These are phyloP conservation scores for Hydnomerulius pinastri DNA, from an alignment of 768 basidiomycete species.

Conservation along the genomic window DNA sequence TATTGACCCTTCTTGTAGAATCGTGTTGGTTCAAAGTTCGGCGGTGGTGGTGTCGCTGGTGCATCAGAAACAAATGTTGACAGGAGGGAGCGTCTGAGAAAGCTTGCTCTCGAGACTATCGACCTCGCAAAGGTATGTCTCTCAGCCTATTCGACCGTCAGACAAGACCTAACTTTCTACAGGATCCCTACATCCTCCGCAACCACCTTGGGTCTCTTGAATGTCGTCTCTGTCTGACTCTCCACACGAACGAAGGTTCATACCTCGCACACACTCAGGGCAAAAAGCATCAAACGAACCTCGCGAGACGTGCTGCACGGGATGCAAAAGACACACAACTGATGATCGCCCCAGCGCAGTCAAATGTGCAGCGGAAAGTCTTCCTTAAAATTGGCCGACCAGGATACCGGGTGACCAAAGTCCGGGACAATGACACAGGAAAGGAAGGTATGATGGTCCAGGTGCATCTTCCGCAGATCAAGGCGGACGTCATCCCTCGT, in stretches of 20 bases:
- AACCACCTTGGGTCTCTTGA: slow-evolving; percentile 98
- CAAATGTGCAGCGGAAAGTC: slow-evolving; percentile 83
- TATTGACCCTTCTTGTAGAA: slow-evolving; percentile 53
- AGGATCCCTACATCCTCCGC: slow-evolving; percentile 98
- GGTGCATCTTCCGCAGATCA: slow-evolving; percentile 94
- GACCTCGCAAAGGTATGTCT: slow-evolving; percentile 88
- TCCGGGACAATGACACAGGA: slow-evolving; percentile 85
- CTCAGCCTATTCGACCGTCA: neutral
- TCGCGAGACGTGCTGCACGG: slow-evolving; percentile 94
- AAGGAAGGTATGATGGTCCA: slow-evolving; percentile 98
- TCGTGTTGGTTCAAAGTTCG: slow-evolving; percentile 94
- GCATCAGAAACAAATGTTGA: slow-evolving; percentile 95
- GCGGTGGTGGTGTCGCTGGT: slow-evolving; percentile 94
- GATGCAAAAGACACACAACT: slow-evolving; percentile 94
- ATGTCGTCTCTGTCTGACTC: slow-evolving; percentile 95
- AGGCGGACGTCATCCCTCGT: slow-evolving; percentile 78
- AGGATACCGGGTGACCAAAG: slow-evolving; percentile 95
- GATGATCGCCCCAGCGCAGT: slow-evolving; percentile 83
- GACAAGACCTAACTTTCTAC: slow-evolving; percentile 13
- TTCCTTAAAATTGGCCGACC: slow-evolving; percentile 98
- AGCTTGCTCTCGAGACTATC: slow-evolving; percentile 95
- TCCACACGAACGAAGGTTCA: slow-evolving; percentile 99
- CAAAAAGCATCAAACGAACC: slow-evolving; percentile 98
- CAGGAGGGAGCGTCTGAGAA: slow-evolving; percentile 89
- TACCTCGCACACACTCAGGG: slow-evolving; percentile 99